Percentiles rank a stretch among this genome's conserved stretches.
Conservation (phyloP, 169 alveolate species). For the Eimeria praecox region DNA sequence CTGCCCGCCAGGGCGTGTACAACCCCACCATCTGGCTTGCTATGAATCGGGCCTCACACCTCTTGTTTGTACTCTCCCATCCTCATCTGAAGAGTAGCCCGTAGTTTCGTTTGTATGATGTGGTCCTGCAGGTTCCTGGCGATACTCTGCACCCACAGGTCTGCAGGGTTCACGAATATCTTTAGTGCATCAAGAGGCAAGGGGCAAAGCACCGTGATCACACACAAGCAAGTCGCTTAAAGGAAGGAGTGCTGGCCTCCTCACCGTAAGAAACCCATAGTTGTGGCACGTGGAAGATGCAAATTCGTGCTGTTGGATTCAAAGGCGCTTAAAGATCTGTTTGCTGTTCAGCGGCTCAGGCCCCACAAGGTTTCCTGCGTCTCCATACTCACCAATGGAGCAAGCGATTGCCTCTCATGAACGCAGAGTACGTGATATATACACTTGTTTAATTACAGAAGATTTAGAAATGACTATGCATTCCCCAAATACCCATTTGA, state of each 20-base stretch:
- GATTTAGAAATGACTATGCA: neutral
- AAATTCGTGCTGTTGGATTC: neutral
- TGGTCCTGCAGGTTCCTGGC: constrained; percentile 1
- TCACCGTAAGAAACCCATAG: no score
- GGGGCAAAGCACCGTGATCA: constrained; percentile 15
- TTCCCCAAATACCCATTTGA: neutral
- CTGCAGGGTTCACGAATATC: neutral
- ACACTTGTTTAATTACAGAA: neutral
- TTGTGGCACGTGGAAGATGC: neutral
- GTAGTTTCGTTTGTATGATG: neutral
- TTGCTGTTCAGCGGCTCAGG: constrained; percentile 1
- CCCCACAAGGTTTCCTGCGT: constrained; percentile 10
- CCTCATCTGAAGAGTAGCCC: neutral
- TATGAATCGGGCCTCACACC: neutral
- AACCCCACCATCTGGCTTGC: constrained; percentile 10
- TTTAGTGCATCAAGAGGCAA: constrained; percentile 1
- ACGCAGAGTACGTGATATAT: constrained; percentile 20
- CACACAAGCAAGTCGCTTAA: neutral
- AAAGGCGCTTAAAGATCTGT: neutral
- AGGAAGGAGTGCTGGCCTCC: neutral
- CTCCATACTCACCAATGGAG: constrained; percentile 7
- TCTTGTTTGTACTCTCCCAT: neutral
- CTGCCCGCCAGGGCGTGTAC: constrained; percentile 18
- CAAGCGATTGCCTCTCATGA: constrained; percentile 44
- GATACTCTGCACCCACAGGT: constrained; percentile 4